Base-by-base conservation (phyloP, 2,329 filamentous ascomycete genomes). In the Talaromyces piceae region DNA sequence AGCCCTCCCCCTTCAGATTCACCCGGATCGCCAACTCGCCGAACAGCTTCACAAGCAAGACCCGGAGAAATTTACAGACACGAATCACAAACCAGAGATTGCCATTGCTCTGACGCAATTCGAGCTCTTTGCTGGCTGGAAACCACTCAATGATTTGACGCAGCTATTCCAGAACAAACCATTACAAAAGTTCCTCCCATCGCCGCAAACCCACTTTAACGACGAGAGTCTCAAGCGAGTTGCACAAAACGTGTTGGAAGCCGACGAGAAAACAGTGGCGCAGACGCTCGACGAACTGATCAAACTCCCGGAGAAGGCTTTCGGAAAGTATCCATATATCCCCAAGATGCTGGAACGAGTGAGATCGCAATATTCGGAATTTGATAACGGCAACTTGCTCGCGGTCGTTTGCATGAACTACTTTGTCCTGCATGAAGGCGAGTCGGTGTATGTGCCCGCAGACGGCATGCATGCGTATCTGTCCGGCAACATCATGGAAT, bases 41-140 rank as follows among this genome's bases (percentile, higher is more conserved):
- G 68, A 75, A 7, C 75, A 82, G 59, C 75, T 89, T 2, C 84
- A 89, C 67, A 63, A 76, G 49, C 65, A 80, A 56, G 75, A 88
- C 49, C 84, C 86, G 0, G 67, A 80, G 2, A 77, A 81, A 52
- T 90, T 86, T 64, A 80, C 79, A 1, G 86, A 91, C 57, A 71
- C 78, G 2, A 90, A 90, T 64, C 86, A 90, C 73, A 90, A 90
- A 68, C 86, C 87, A 1, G 86, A 91, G 63, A 90, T 91, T 49
- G 86, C 86, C 1, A 72, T 91, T 1, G 86, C 86, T 0, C 69
- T 90, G 1, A 76, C 78, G 11, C 78, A 81, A 20, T 90, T 91
- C 59, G 86, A 90, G 64, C 81, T 86, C 0, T 90, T 91, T 58
- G 83, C 82, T 8, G 86, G 86, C 5, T 90, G 83, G 72, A 89